Evolutionary conservation across 371 early-diverging fungal genomes (phyloP).

Genomic region (Umbelopsis sp.): DNA sequence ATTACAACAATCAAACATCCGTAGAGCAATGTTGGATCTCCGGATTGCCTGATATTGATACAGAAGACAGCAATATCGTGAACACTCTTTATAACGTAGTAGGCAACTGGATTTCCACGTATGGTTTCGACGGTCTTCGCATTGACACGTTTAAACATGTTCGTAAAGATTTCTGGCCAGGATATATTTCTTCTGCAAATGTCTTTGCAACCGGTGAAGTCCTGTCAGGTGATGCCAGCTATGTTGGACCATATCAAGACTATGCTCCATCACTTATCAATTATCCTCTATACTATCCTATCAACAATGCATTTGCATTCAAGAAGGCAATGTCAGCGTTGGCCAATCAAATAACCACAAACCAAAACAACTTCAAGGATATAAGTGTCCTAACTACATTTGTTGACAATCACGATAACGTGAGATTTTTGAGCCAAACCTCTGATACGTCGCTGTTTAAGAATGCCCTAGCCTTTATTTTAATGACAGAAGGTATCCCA

Average conservation of each 20-base stretch:
- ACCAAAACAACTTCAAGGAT: conserved; percentile 27
- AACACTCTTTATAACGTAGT: conserved; percentile 34
- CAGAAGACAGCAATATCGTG: conserved; percentile 36
- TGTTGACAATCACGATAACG: conserved; percentile 49
- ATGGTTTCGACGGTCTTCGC: conserved; percentile 49
- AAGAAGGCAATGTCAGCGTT: conserved; percentile 31
- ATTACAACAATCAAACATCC: conserved; percentile 29
- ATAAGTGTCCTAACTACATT: conserved; percentile 36
- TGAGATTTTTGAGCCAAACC: conserved; percentile 35
- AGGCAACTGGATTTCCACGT: conserved; percentile 30
- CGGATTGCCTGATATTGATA: conserved; percentile 42
- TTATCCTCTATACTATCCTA: conserved; percentile 36
- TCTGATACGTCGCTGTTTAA: conserved; percentile 32
- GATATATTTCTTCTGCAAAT: conserved; percentile 32
- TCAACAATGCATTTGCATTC: conserved; percentile 27
- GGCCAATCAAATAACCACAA: conserved; percentile 18
- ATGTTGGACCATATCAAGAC: conserved; percentile 32
- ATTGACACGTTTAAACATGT: conserved; percentile 53
- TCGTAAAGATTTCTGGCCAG: conserved; percentile 42
- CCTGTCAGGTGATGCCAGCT: conserved; percentile 26
- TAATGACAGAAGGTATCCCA: conserved; percentile 42
- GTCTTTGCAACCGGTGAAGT: conserved; percentile 51
- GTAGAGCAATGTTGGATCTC: conserved; percentile 37
- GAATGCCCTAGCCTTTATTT: conserved; percentile 42
- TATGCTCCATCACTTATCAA: conserved; percentile 27